Conservation (phyloP, 192 early-diverging fungal genomes). For the Jimgerdemannia flammicorona region DNA sequence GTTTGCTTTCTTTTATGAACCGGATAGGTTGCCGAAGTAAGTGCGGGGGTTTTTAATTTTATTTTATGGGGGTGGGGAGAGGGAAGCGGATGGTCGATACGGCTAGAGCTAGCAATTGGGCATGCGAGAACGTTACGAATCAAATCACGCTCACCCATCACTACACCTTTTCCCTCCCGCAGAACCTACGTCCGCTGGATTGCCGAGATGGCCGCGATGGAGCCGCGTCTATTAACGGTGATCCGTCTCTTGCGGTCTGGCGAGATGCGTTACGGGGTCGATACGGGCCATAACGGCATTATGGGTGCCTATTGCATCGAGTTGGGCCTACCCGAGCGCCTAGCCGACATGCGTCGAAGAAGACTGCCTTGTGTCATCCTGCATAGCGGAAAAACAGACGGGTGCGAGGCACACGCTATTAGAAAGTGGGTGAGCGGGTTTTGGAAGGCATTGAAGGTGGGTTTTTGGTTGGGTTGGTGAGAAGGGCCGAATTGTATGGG, state of each 20-base stretch:
- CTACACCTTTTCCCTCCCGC: neutral
- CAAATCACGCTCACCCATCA: neutral
- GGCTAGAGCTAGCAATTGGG: no score
- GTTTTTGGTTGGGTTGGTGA: neutral
- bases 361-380: conserved; percentile 48
- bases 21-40: conserved; percentile 47
- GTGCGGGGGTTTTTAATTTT: neutral
- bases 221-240: conserved; percentile 46
- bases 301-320: conserved; percentile 17
- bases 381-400: conserved; percentile 40
- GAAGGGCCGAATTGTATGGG: no score
- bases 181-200: conserved; percentile 60
- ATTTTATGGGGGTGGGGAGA: neutral
- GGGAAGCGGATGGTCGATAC: neutral
- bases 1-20: conserved; percentile 57
- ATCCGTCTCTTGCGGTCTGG: conserved; percentile 36
- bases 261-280: conserved; percentile 30
- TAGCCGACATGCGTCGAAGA: conserved; percentile 34
- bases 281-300: conserved; percentile 9
- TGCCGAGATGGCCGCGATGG: conserved; percentile 50
- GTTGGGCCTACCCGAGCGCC: conserved; percentile 19
- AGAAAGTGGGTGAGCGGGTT: conserved; percentile 35
- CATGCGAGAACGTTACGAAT: neutral
- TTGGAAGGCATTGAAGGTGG: conserved; percentile 32
- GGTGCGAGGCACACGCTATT: conserved; percentile 41